Percentiles rank a stretch among this genome's conserved stretches.
Conservation (phyloP, 495 filamentous ascomycete species). For the Aspergillus egyptiacus region DNA sequence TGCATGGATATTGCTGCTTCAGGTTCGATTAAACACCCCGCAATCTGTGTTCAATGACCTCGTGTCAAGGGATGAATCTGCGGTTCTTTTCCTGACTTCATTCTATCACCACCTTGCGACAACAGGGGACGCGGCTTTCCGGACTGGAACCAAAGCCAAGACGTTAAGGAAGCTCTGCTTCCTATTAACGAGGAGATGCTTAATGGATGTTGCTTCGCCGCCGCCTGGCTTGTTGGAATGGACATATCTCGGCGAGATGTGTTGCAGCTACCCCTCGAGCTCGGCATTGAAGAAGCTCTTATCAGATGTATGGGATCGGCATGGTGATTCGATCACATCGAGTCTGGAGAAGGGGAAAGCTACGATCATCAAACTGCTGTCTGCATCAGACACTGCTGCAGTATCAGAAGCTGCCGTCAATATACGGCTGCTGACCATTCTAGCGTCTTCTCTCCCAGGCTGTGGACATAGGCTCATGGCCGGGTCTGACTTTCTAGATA, state of each 20-base stretch:
- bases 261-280: constrained; percentile 36
- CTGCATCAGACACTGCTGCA: constrained; percentile 33
- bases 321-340: constrained; percentile 32
- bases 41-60: constrained; percentile 44
- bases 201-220: constrained; percentile 23
- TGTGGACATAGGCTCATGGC: constrained; percentile 60
- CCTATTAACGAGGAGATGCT: constrained; percentile 47
- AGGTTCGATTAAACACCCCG: constrained; percentile 55
- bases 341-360: constrained; percentile 44
- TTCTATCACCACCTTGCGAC: constrained; percentile 50
- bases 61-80: constrained; percentile 49
- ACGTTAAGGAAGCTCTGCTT: constrained; percentile 57
- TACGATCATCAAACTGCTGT: constrained; percentile 42
- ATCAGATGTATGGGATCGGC: constrained; percentile 32
- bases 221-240: constrained; percentile 32
- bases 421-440: constrained; percentile 36
- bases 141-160: constrained; percentile 44
- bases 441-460: constrained; percentile 30
- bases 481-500: constrained; percentile 81
- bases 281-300: constrained; percentile 40
- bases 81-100: constrained; percentile 54
- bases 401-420: constrained; percentile 26
- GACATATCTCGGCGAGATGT: constrained; percentile 33
- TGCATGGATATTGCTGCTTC: constrained; percentile 64
- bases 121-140: constrained; percentile 30